Evolutionary conservation across 495 filamentous ascomycete genomes (phyloP).

Genomic region (Thermochaetoides thermophila): DNA sequence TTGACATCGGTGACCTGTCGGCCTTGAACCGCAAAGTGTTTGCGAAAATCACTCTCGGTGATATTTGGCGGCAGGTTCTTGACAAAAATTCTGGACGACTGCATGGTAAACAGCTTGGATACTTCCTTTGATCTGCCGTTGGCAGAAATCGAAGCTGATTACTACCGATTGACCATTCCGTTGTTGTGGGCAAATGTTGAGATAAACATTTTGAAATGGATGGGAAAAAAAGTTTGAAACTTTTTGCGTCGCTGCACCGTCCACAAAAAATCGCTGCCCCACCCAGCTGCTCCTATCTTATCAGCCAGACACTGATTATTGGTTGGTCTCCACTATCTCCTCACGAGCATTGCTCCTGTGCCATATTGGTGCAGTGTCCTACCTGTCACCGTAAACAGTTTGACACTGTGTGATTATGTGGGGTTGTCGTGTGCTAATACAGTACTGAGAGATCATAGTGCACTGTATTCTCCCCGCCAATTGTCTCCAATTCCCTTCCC

Average conservation of each 20-base stretch:
- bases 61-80: slow-evolving; percentile 65
- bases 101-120: slow-evolving; percentile 23
- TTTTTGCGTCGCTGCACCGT: slow-evolving; percentile 1
- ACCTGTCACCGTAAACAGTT: no score
- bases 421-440: no score
- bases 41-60: slow-evolving; percentile 63
- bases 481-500: no score
- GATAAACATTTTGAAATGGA: background rate
- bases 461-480: no score
- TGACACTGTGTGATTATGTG: no score
- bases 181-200: slow-evolving; percentile 2
- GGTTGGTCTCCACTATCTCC: no score
- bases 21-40: slow-evolving; percentile 64
- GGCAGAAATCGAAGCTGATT: slow-evolving; percentile 8
- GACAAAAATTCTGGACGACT: slow-evolving; percentile 82
- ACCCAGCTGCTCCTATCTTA: no score
- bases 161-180: slow-evolving; percentile 15
- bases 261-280: no score
- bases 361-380: no score
- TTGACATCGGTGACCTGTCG: slow-evolving; percentile 77
- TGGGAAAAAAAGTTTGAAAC: slow-evolving; percentile 1
- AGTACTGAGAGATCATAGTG: no score
- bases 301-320: no score
- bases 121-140: slow-evolving; percentile 8
- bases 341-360: no score